A percentile compares a stretch with the other conserved stretches of the same genome.
phyloP scores from a whole-genome alignment of 768 basidiomycete genomes.

The Lyophyllum shimeji region DNA sequence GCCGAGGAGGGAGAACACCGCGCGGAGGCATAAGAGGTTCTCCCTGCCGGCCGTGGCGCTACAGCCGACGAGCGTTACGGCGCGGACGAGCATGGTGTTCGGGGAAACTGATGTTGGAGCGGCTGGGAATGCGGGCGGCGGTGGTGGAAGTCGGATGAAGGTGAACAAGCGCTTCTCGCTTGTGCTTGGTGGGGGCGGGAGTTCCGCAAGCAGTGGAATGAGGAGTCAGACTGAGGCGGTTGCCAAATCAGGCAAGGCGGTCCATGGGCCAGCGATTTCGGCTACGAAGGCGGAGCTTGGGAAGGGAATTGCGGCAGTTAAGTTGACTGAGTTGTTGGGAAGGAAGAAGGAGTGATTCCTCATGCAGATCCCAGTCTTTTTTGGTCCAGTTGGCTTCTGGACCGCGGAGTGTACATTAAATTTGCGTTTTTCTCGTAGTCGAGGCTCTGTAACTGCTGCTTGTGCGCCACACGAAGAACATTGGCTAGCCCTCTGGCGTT shows the following conservation, averaged over 20 bases:
- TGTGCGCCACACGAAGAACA: too few species aligned
- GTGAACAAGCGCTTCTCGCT: conserved; percentile 50
- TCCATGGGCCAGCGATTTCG: conserved; percentile 1
- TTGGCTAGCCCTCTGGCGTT: too few species aligned
- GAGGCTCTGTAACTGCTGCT: too few species aligned
- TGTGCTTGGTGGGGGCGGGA: conserved; percentile 42
- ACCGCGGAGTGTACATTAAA: too few species aligned
- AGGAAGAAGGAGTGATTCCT: conserved; percentile 25
- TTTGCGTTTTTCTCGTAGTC: too few species aligned
- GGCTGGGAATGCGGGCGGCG: conserved; percentile 16
- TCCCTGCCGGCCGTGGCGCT: conserved; percentile 77
- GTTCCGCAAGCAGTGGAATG: conserved; percentile 5
- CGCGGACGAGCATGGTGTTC: conserved; percentile 38
- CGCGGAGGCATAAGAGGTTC: conserved; percentile 61
- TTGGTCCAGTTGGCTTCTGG: not conserved
- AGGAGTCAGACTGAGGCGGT: conserved; percentile 27
- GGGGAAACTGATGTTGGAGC: conserved; percentile 14
- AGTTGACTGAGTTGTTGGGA: conserved; percentile 54
- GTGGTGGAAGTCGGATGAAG: conserved; percentile 29
- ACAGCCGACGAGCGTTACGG: conserved; percentile 70
- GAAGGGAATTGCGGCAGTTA: conserved; percentile 51
- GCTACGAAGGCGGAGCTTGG: conserved; percentile 27
- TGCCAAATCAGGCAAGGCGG: conserved; percentile 24
- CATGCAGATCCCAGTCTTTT: not conserved
- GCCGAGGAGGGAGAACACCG: conserved; percentile 56